Conservation (phyloP, 768 basidiomycete genomes). For the Macrolepiota dolichaula region DNA sequence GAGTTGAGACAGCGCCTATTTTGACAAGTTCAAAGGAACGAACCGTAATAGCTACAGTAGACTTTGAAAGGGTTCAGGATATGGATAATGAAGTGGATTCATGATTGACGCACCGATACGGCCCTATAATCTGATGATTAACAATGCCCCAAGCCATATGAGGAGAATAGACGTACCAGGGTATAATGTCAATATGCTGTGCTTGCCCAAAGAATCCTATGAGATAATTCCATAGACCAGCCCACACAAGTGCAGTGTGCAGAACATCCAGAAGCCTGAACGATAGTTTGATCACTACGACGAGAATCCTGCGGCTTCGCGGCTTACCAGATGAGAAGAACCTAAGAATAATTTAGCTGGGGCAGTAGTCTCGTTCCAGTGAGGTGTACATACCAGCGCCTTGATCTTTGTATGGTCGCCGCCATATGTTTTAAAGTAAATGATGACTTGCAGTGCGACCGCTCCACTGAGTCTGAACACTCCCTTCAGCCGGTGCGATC, state of each 20-base stretch:
- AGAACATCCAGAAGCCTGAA: slow-evolving; percentile 33
- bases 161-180: slow-evolving; percentile 25
- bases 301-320: slow-evolving; percentile 10
- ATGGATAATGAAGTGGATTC: background rate
- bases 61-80: slow-evolving; percentile 8
- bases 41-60: slow-evolving; percentile 26
- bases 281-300: background rate
- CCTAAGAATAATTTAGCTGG: slow-evolving; percentile 18
- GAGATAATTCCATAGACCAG: slow-evolving; percentile 36
- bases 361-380: background rate
- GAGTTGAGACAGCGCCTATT: background rate
- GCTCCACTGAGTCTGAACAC: slow-evolving; percentile 26
- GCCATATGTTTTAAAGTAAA: slow-evolving; percentile 33
- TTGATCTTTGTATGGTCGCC: slow-evolving; percentile 24
- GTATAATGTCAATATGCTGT: slow-evolving; percentile 27
- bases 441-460: slow-evolving; percentile 28
- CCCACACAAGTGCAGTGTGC: slow-evolving; percentile 36
- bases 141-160: background rate
- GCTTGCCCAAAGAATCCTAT: slow-evolving; percentile 27
- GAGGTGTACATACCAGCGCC: slow-evolving; percentile 21
- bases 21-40: background rate
- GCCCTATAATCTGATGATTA: background rate
- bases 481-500: background rate
- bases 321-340: slow-evolving; percentile 28
- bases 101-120: slow-evolving; percentile 6